Conservation (phyloP, 257 asterid genomes). For the Ilex aquifolium region DNA sequence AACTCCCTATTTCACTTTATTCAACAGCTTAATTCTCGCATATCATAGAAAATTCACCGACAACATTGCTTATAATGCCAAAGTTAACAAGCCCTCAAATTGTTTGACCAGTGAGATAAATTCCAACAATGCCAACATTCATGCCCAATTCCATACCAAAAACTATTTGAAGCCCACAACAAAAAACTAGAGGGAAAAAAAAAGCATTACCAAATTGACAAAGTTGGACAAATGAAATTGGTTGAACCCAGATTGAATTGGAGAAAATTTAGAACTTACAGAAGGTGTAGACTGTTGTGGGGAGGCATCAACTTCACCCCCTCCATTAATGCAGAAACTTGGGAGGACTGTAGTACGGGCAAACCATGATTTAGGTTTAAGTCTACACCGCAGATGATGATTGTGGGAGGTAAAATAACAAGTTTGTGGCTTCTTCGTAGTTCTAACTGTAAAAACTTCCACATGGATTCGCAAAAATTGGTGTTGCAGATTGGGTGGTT, state of each 20-base stretch:
- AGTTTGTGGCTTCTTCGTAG: constrained; percentile 3
- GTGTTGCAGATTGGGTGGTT: constrained; percentile 28
- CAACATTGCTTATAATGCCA: too few relatives aligned
- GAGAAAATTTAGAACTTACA: constrained; percentile 31
- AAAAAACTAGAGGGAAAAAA: too few relatives aligned
- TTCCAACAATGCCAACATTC: too few relatives aligned
- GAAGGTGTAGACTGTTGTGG: constrained; percentile 34
- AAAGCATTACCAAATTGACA: too few relatives aligned
- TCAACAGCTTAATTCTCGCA: too few relatives aligned
- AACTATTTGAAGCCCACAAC: too few relatives aligned
- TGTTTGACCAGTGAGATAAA: too few relatives aligned
- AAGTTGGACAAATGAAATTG: not conserved
- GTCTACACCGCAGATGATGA: constrained; percentile 8
- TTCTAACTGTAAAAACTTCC: constrained; percentile 22
- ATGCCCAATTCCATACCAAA: too few relatives aligned
- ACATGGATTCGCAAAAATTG: constrained; percentile 17
- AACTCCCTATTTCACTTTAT: too few relatives aligned
- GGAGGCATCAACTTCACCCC: constrained; percentile 32
- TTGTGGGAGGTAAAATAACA: not conserved
- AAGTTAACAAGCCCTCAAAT: too few relatives aligned
- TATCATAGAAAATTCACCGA: too few relatives aligned
- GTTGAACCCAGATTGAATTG: constrained; percentile 5
- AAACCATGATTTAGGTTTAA: constrained; percentile 18
- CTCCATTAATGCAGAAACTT: constrained; percentile 47
- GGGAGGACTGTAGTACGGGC: constrained; percentile 17